Percentiles rank a stretch among this genome's conserved stretches.
These are phyloP conservation scores for Blastobotrys attinorum DNA, from an alignment of 805 yeast species.

Conservation along the genomic window DNA sequence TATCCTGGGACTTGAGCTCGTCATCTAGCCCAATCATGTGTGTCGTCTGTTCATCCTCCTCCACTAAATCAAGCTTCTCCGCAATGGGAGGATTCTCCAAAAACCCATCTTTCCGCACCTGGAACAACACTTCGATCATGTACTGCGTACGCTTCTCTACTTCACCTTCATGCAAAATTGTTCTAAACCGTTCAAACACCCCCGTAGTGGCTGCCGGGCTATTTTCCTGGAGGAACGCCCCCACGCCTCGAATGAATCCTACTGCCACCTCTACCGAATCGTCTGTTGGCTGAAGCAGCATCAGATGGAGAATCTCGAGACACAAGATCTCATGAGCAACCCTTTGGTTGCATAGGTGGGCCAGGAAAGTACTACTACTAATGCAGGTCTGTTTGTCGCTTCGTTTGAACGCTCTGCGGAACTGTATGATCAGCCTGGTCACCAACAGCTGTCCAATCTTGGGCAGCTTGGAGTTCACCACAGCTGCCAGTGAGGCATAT, in stretches of 20 bases:
- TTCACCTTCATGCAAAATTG: conserved; percentile 48
- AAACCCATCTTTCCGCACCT: conserved; percentile 39
- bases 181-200: conserved; percentile 54
- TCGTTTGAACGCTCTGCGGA: conserved; percentile 44
- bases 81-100: conserved; percentile 33
- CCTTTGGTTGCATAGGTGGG: conserved; percentile 54
- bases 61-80: conserved; percentile 49
- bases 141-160: conserved; percentile 37
- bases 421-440: conserved; percentile 47
- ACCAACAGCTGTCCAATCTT: conserved; percentile 53
- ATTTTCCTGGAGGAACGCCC: conserved; percentile 39
- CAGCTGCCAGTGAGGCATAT: conserved; percentile 50
- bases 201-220: conserved; percentile 40
- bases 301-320: conserved; percentile 43
- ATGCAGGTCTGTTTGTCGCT: conserved; percentile 40
- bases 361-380: conserved; percentile 42
- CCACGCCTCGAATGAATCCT: conserved; percentile 43
- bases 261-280: conserved; percentile 51
- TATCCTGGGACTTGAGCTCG: conserved; percentile 35
- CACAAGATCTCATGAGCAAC: conserved; percentile 49
- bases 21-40: conserved; percentile 53
- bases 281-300: conserved; percentile 43
- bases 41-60: conserved; percentile 50
- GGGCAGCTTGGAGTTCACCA: conserved; percentile 61
- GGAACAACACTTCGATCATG: conserved; percentile 45